Percentiles rank a stretch among this genome's conserved stretches.
These are phyloP conservation scores for Tulasnella sp. DNA, from an alignment of 768 basidiomycete species.

Conservation along the genomic window DNA sequence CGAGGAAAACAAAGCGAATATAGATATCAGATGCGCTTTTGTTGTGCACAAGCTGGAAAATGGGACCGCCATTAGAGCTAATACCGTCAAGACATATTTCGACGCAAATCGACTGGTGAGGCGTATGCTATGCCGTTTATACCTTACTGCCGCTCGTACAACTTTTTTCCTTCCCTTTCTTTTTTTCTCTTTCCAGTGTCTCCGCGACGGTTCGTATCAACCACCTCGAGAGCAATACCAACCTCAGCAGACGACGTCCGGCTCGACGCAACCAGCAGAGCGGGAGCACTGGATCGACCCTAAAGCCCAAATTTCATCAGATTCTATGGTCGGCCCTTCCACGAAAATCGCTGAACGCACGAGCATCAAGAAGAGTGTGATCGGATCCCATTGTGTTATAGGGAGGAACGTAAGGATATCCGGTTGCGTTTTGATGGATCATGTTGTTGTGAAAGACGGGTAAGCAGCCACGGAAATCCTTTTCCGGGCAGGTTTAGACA, in stretches of 20 bases:
- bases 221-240: neutral
- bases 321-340: constrained; percentile 74
- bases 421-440: constrained; percentile 79
- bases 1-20: neutral
- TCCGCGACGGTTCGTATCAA: constrained; percentile 10
- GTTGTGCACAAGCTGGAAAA: constrained; percentile 44
- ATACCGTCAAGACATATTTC: constrained; percentile 66
- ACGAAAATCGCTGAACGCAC: constrained; percentile 75
- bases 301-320: constrained; percentile 73
- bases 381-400: constrained; percentile 77
- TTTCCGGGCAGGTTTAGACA: neutral
- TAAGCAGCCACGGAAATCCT: constrained; percentile 33
- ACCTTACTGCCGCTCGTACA: neutral
- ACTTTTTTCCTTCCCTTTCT: no score
- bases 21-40: constrained; percentile 14
- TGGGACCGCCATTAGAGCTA: constrained; percentile 60
- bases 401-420: constrained; percentile 77
- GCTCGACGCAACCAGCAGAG: constrained; percentile 50
- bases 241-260: constrained; percentile 14
- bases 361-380: constrained; percentile 67
- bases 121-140: neutral
- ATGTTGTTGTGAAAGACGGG: constrained; percentile 85
- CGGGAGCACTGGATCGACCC: constrained; percentile 64
- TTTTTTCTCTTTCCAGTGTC: neutral
- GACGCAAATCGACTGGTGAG: constrained; percentile 74